A percentile compares a stretch with the other conserved stretches of the same genome.
phyloP scores from a whole-genome alignment of 2,329 filamentous ascomycete species.

The Fusarium redolens region DNA sequence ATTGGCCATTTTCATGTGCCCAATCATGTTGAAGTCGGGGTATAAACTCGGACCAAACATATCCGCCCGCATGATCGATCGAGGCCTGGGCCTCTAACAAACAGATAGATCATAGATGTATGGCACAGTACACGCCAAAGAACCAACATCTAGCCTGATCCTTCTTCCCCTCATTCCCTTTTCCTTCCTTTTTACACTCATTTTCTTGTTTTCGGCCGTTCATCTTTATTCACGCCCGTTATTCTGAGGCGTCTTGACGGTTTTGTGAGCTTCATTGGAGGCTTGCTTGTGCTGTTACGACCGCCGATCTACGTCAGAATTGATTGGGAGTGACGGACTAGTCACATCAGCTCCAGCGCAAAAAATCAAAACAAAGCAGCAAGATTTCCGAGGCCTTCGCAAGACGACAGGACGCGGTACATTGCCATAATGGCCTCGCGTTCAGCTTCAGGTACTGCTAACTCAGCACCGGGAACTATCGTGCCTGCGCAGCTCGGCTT shows the following conservation, averaged over 20 bases:
- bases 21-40: conserved; percentile 20
- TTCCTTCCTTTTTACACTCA: not conserved
- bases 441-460: conserved; percentile 22
- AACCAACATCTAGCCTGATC: not conserved
- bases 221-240: conserved; percentile 8
- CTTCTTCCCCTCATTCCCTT: conserved; percentile 3
- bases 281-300: conserved; percentile 7
- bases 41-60: conserved; percentile 18
- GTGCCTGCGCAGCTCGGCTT: conserved; percentile 87
- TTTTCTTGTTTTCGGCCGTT: not conserved
- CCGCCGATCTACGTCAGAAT: conserved; percentile 26
- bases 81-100: not conserved
- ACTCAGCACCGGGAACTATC: conserved; percentile 39
- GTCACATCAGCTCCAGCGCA: conserved; percentile 6
- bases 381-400: not conserved
- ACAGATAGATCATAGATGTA: not conserved
- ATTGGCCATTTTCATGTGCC: conserved; percentile 2
- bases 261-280: conserved; percentile 20
- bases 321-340: conserved; percentile 5
- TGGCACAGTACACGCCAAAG: not conserved
- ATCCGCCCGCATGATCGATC: conserved; percentile 10
- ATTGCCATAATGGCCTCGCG: conserved; percentile 31
- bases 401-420: not conserved
- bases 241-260: conserved; percentile 7
- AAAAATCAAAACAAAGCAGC: conserved; percentile 5